These are phyloP conservation scores for Tetragonia tetragonoides DNA, from an alignment of 148 eudicot species.

Conservation along the genomic window DNA sequence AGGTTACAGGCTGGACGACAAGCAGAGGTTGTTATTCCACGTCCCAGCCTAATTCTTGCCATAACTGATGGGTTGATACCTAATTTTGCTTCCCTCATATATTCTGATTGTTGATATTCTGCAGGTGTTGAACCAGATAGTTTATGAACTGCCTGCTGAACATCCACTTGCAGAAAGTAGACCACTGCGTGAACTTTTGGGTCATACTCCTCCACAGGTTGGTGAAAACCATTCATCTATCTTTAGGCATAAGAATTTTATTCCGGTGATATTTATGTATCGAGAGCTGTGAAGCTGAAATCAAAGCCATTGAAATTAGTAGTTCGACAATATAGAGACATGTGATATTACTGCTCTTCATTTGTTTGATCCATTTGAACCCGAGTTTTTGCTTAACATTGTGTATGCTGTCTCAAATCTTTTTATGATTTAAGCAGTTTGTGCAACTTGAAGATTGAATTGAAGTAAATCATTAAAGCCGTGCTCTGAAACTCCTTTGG, in stretches of 20 bases:
- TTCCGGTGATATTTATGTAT: background rate
- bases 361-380: background rate
- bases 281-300: background rate
- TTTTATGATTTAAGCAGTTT: background rate
- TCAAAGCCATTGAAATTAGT: background rate
- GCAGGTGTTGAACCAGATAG: constrained; percentile 94
- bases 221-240: background rate
- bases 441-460: background rate
- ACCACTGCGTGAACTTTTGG: constrained; percentile 93
- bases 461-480: background rate
- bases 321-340: background rate
- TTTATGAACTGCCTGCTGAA: constrained; percentile 95
- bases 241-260: background rate
- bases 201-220: constrained; percentile 61
- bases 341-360: background rate
- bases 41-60: background rate
- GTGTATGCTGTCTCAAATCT: background rate
- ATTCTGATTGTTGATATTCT: constrained; percentile 17
- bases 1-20: constrained; percentile 97
- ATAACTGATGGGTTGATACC: background rate
- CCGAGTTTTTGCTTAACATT: background rate
- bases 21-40: constrained; percentile 65
- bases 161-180: constrained; percentile 96
- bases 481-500: background rate
- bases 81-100: background rate